Base-by-base conservation (phyloP, 176 grass and related monocot species). In the Eragrostis nindensis region DNA sequence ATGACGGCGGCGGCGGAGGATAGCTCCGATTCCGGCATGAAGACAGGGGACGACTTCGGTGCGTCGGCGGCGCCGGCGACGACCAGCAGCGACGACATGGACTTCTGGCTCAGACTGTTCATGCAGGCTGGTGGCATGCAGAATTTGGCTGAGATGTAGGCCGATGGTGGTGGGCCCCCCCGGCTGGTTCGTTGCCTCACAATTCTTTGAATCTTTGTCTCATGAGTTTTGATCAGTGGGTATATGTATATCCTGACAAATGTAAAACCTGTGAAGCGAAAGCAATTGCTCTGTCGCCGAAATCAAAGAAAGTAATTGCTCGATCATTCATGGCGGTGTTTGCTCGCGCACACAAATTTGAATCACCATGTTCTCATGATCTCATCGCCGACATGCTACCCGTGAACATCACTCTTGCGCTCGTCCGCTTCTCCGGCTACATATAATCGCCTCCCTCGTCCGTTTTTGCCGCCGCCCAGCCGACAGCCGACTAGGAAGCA, bases 71-170 rank as follows among this genome's bases (percentile, higher is more conserved):
- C 71, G 46, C 17, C 50, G 75, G 56, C 66, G 57, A n/a, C n/a
- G n/a, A 42, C 30, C 75, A 77, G 82, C 75, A 77, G 82, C 68
- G 86, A 93, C 27, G 88, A 87, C 66, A 89, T 79, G 80, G 94
- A 97, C 48, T 97, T 97, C 82, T 97, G 94, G 94, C 72, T 89
- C 18, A 84, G 68, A 32, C 47, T 97, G 62, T 93, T 91, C 75
- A 84, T 88, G 67, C 79, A 93, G 80, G 90, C 90, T n/a, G 66
- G 88, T 32, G 94, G 83, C 81, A 65, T 84, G 75, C 56, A 84
- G 76, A 85, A 71, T 74, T 52, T 83, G 73, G 50, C 88, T 49
- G 75, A 86, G 81, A 75, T 90, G 61, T 91, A 91, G 76, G 30
- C n/a, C 41, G 8, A 22, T 11, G 6, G 4, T 22, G 16, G n/a